Conservation (phyloP, 176 grass and related monocot species). For the Oryza australiensis region DNA sequence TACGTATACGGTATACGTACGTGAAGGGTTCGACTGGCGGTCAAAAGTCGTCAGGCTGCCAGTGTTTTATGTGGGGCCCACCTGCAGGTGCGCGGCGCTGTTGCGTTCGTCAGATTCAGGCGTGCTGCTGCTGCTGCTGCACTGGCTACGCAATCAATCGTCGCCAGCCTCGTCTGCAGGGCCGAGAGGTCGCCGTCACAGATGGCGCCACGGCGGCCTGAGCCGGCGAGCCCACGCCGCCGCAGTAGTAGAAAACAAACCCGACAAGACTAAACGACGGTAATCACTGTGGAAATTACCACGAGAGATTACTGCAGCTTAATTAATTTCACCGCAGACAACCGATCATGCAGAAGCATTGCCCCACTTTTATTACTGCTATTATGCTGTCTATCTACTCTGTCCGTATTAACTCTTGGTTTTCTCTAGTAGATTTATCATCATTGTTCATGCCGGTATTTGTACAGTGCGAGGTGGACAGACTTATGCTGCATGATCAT, state of each 20-base stretch:
- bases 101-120: constrained; percentile 17
- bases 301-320: too few species aligned
- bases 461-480: neutral
- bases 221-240: neutral
- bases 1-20: too few species aligned
- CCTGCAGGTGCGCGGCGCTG: neutral
- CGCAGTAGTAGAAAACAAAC: neutral
- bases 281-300: neutral
- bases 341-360: too few species aligned
- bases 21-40: neutral
- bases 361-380: too few species aligned
- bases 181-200: neutral
- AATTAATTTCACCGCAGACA: too few species aligned
- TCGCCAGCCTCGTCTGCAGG: neutral
- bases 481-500: neutral
- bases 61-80: neutral
- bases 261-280: too few species aligned
- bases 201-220: neutral
- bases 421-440: neutral
- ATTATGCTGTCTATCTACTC: too few species aligned
- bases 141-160: neutral
- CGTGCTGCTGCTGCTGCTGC: neutral
- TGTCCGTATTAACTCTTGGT: neutral
- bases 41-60: constrained; percentile 8
- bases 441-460: neutral